Evolutionary conservation across 495 filamentous ascomycete species (phyloP), one percentile per base, ranked within the genome.

Genomic region (Penicillium simplicissimum): DNA sequence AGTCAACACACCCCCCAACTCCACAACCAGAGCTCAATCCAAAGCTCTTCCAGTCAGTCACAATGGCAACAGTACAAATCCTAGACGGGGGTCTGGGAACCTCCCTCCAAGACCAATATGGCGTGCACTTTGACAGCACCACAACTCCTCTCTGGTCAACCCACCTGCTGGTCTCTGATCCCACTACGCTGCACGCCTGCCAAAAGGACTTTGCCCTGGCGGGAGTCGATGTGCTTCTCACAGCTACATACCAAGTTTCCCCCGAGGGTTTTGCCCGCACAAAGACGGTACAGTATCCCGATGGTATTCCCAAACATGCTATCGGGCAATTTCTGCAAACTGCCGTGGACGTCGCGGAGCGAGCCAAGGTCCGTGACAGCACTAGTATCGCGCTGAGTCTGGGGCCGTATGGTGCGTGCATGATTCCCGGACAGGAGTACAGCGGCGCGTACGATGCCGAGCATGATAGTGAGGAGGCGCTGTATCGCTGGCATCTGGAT

Each of bases 51-150:
- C 13, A 43, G 40, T 19, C 2, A 4, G 13, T 37, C 49, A 55
- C 36, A 53, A 72, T 72, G 70, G 63, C 54, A 19, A 57, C 61
- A 37, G 67, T 87, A 40, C 71, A 76, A 15, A 68, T 89, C 57
- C 81, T 89, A 23, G 87, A 89, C 63, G 87, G 87, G 37, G 87
- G 87, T 11, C 79, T 90, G 0, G 87, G 87, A 17, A 89, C 87
- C 21, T 82, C 86, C 15, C 85, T 90, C 13, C 79, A 86, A 69
- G 81, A 84, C 19, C 72, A 77, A 15, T 81, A 85, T 64, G 65
- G 71, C 34, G 70, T 78, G 55, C 72, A 63, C 38, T 87, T 87
- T 69, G 69, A 76, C 37, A 54, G 61, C 40, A 60, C 63, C n/a
- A 65, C 38, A 28, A 86, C 78, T 1, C 87, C 87, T 1, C 77